Evolutionary conservation across 306 rosid species (phyloP).

Genomic region (Vicia faba): DNA sequence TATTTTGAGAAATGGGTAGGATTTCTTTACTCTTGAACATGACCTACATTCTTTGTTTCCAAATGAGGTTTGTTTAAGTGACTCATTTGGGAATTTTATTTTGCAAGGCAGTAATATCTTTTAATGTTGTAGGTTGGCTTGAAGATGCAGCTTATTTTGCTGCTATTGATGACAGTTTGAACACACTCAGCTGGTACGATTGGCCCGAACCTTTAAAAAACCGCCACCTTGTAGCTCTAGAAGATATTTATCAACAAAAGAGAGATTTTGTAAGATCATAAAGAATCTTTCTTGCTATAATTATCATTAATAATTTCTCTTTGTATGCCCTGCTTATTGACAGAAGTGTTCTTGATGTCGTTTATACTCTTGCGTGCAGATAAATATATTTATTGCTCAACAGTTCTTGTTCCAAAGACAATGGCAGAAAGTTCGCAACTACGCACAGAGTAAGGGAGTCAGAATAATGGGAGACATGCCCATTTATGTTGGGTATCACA

Average conservation of each 20-base stretch:
- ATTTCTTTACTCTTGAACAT: background rate
- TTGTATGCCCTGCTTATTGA: conserved; percentile 20
- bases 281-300: conserved; percentile 35
- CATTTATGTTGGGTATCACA: conserved; percentile 95
- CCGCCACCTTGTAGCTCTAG: conserved; percentile 85
- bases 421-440: conserved; percentile 82
- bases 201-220: conserved; percentile 94
- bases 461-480: conserved; percentile 99
- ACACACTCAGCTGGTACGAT: conserved; percentile 75
- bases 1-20: background rate
- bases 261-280: conserved; percentile 74
- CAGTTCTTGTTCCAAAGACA: conserved; percentile 97
- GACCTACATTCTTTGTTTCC: conserved; percentile 17
- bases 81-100: conserved; percentile 25
- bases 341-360: conserved; percentile 39
- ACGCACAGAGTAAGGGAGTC: conserved; percentile 73
- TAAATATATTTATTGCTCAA: conserved; percentile 74
- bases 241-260: conserved; percentile 64
- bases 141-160: conserved; percentile 98
- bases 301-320: conserved; percentile 34
- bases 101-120: conserved; percentile 38
- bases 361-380: conserved; percentile 59
- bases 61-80: conserved; percentile 3
- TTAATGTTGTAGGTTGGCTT: conserved; percentile 79
- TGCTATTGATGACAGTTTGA: conserved; percentile 76